Base-by-base conservation (phyloP, 306 rosid species). In the Vachellia collinsii region DNA sequence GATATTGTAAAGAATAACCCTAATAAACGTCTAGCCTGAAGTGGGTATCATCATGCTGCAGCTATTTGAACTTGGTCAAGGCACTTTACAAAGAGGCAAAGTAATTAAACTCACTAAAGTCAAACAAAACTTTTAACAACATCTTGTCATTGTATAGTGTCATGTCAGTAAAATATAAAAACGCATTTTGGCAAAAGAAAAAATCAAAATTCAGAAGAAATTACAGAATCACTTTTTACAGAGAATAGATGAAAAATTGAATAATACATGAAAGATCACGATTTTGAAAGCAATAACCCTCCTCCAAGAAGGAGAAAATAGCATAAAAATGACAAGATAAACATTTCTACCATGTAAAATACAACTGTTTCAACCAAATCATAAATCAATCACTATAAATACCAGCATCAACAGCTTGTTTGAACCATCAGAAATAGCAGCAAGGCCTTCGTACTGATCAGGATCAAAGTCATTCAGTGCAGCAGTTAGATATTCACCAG, bases 341-440 rank as follows among this genome's bases (percentile, higher is more conserved):
- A 4, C 56, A 50, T 50, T 16, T 14, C 56, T 50, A 2, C 72
- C 72, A 22, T 23, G 64, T 41, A 46, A 74, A 62, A 75, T 70
- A 43, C 42, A 72, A 36, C 29, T 23, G 72, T 43, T 62, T 53
- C 59, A 48, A 43, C 56, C 56, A 50, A 4, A 50, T 20, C 56
- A 50, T 50, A 71, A 42, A 75, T 11, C 20, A 62, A 25, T 25
- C 41, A 79, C 25, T 23, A 48, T 37, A 58, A 62, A 59, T 93
- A 91, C 97, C 97, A 93, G 94, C 97, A 93, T 93, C 84, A 93
- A 81, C 83, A 93, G 90, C 86, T 93, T 93, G 85, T 91, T 93
- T 74, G 93, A 97, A 74, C 94, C 97, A 80, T 93, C 97, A 76
- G 97, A 86, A 77, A 93, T 87, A 78, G 97, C 94, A 87, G 97